Percentiles rank a stretch among this genome's conserved stretches.
phyloP scores from a whole-genome alignment of 805 yeast species.

The Lipomyces sp. region DNA sequence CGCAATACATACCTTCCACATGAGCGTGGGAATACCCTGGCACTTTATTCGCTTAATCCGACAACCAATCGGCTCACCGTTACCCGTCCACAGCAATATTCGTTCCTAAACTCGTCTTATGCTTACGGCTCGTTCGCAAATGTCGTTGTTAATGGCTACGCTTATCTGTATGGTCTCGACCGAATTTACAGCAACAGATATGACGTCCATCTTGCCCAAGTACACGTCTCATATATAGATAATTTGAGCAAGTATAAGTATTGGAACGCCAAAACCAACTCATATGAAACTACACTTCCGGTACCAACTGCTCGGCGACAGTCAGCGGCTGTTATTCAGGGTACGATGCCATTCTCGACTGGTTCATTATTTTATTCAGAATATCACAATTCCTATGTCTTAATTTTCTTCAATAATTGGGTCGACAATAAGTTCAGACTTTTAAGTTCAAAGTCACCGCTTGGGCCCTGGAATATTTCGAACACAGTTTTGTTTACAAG shows the following conservation, averaged over 20 bases:
- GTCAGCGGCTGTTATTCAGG: conserved; percentile 20
- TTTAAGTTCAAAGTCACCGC: conserved; percentile 17
- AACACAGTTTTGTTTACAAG: too few relatives aligned
- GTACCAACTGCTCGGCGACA: conserved; percentile 21
- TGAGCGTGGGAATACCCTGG: conserved; percentile 27
- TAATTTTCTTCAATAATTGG: conserved; percentile 22
- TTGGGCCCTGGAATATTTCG: conserved; percentile 27
- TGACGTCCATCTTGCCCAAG: conserved; percentile 27
- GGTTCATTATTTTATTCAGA: conserved; percentile 23
- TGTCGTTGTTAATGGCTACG: conserved; percentile 20
- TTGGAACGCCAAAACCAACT: conserved; percentile 14
- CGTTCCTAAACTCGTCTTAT: conserved; percentile 13
- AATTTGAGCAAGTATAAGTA: conserved; percentile 8
- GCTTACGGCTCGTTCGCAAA: conserved; percentile 24
- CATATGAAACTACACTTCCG: conserved; percentile 14
- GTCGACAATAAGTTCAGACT: conserved; percentile 21
- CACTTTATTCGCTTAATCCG: conserved; percentile 7
- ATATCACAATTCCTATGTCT: conserved; percentile 22
- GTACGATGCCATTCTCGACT: conserved; percentile 20
- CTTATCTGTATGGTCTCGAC: conserved; percentile 23
- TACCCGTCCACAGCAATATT: conserved; percentile 6
- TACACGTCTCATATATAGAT: conserved; percentile 2
- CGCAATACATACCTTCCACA: background rate
- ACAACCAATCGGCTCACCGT: conserved; percentile 7
- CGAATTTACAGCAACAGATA: conserved; percentile 8